Evolutionary conservation across 176 grass and related monocot species (phyloP), one percentile per base, ranked within the genome.

Genomic region (Eleusine coracana): DNA sequence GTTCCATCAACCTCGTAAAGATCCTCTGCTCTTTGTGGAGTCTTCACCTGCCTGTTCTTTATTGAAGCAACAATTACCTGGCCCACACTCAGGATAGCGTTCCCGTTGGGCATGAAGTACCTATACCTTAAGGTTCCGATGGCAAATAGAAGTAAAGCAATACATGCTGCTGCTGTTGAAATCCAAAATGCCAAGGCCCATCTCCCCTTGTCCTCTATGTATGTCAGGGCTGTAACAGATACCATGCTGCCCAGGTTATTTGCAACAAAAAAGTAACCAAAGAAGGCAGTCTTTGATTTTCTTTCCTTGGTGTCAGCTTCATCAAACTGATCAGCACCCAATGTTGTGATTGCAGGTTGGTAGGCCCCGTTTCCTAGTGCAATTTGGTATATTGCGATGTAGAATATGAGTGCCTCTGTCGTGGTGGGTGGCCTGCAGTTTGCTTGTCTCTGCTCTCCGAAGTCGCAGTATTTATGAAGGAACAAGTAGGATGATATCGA

Each of bases 271-370:
- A 92, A 89, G 54, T 92, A 92, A 55, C 87, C 88, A 18, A 89
- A 92, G 87, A 92, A 92, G 69, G 87, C 63, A n/a, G 83, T 78
- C 84, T 92, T 92, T 7, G 91, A 92, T 10, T 73, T 66, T 14
- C 62, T 56, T 51, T 92, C 91, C 48, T 15, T 18, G 0, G 4
- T 46, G 66, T 82, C 77, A 21, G 80, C 58, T 68, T 83, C 87
- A 42, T 92, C 87, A 34, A 92, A 92, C 74, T 92, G 91, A 40
- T 92, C 91, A 0, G 84, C 87, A 39, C 87, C 91, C 25, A 92
- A 90, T 21, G 91, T 87, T 3, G 84, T 84, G 5, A 66, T 17
- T 17, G 83, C 66, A 0, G 91, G 91, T 71, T 92, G 91, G 17
- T 90, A 92, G 40, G 61, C 87, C 0, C 91, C 91, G 31, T 85